A percentile compares a stretch with the other conserved stretches of the same genome.
Evolutionary conservation across 1,284 basidiomycete genomes (phyloP).

Genomic region (Exsudoporus floridanus): DNA sequence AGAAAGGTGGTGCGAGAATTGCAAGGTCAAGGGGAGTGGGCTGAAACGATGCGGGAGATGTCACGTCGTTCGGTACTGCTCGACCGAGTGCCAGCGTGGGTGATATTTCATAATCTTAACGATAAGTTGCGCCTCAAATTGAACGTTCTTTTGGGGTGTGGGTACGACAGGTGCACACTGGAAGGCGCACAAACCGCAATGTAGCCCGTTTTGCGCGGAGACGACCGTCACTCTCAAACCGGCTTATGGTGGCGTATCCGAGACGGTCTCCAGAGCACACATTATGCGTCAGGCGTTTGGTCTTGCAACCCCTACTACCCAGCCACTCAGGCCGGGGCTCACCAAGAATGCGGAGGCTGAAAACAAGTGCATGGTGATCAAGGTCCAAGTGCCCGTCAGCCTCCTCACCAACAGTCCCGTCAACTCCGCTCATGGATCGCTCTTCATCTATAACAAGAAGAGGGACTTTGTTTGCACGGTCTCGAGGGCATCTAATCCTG

Average conservation of each 20-base stretch:
- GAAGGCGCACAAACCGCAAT: conserved; percentile 48
- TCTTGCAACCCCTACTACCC: conserved; percentile 20
- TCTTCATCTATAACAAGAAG: conserved; percentile 53
- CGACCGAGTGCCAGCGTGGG: conserved; percentile 52
- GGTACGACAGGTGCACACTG: conserved; percentile 43
- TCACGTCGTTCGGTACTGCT: conserved; percentile 49
- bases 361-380: conserved; percentile 49
- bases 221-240: conserved; percentile 50
- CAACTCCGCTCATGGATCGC: conserved; percentile 17
- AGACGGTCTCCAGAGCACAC: conserved; percentile 36
- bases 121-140: neutral
- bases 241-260: conserved; percentile 32
- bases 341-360: conserved; percentile 15
- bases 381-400: conserved; percentile 47
- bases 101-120: conserved; percentile 2
- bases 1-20: conserved; percentile 42
- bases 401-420: conserved; percentile 1
- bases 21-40: conserved; percentile 28
- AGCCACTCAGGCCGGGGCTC: conserved; percentile 9
- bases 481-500: conserved; percentile 33
- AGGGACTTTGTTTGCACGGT: conserved; percentile 50
- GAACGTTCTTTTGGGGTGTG: neutral
- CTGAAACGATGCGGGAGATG: conserved; percentile 49
- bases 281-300: conserved; percentile 37
- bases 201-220: conserved; percentile 42